phyloP scores from a whole-genome alignment of 1,284 basidiomycete species.

The Cystobasidiaceae sp. region DNA sequence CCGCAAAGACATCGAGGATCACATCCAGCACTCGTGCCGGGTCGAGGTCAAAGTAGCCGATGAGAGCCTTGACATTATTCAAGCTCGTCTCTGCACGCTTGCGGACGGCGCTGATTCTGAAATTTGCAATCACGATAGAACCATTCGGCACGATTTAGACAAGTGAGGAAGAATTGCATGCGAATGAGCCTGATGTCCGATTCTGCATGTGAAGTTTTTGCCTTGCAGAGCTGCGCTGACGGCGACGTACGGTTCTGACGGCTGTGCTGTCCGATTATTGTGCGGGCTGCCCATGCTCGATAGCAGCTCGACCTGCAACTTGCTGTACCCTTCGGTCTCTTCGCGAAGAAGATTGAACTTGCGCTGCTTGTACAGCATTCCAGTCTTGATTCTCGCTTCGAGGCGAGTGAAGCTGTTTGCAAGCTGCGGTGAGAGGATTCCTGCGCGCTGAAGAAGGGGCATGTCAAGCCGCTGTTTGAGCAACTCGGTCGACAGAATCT shows the following conservation, averaged over 20 bases:
- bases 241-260: conserved; percentile 55
- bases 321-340: conserved; percentile 94
- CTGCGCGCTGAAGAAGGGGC: conserved; percentile 5
- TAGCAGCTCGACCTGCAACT: conserved; percentile 77
- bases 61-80: conserved; percentile 63
- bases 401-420: background rate
- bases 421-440: background rate
- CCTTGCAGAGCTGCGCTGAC: background rate
- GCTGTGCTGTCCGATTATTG: conserved; percentile 49
- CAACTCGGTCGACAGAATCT: conserved; percentile 7
- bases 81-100: conserved; percentile 43
- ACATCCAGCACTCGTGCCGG: conserved; percentile 90
- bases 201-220: too few relatives aligned
- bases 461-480: conserved; percentile 25
- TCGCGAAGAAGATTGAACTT: conserved; percentile 97
- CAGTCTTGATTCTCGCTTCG: conserved; percentile 21
- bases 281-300: conserved; percentile 67
- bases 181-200: background rate
- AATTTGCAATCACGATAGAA: background rate
- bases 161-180: background rate
- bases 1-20: conserved; percentile 82
- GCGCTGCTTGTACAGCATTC: conserved; percentile 76
- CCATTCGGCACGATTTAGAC: background rate
- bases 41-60: conserved; percentile 93
- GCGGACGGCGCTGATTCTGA: conserved; percentile 1